A percentile compares a stretch with the other conserved stretches of the same genome.
Conservation (phyloP, 2,329 filamentous ascomycete genomes). For the Magnaporthiopsis rhizophila region DNA sequence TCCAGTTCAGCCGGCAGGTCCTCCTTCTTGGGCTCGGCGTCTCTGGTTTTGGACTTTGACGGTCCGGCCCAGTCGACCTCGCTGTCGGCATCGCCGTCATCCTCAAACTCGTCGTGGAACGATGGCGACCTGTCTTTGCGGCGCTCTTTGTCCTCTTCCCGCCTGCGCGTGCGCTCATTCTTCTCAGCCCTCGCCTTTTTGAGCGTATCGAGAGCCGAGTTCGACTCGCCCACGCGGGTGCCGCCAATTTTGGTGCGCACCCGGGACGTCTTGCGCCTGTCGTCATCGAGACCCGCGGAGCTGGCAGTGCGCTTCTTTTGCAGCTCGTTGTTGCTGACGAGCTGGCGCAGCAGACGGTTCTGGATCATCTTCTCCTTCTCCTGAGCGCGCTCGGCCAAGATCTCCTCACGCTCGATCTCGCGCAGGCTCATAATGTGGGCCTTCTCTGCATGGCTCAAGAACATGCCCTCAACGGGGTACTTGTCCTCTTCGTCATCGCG, state of each 20-base stretch:
- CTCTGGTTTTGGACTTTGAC: constrained; percentile 33
- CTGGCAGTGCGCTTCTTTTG: constrained; percentile 73
- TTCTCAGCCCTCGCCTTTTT: constrained; percentile 56
- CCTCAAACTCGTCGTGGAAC: constrained; percentile 29
- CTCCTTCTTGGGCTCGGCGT: constrained; percentile 52
- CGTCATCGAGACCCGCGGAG: constrained; percentile 70
- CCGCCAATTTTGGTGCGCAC: constrained; percentile 60
- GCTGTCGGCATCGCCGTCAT: constrained; percentile 62
- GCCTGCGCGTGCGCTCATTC: constrained; percentile 54
- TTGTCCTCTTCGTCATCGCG: constrained; percentile 53
- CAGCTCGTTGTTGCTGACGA: constrained; percentile 60
- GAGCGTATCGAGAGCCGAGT: constrained; percentile 63
- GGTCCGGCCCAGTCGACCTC: constrained; percentile 68
- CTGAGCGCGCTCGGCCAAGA: constrained; percentile 78
- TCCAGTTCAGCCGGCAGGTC: constrained; percentile 58
- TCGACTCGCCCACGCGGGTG: constrained; percentile 59
- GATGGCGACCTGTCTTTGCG: constrained; percentile 29
- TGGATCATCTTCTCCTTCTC: constrained; percentile 77
- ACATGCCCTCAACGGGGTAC: constrained; percentile 85
- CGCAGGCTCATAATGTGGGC: constrained; percentile 75
- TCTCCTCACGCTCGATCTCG: constrained; percentile 84
- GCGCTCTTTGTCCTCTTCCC: constrained; percentile 55
- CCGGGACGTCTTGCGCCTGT: constrained; percentile 64
- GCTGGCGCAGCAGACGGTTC: constrained; percentile 70
- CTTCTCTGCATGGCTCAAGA: constrained; percentile 65